These are phyloP conservation scores for Fusarium pseudocircinatum DNA, from an alignment of 2,329 filamentous ascomycete genomes.

Conservation along the genomic window DNA sequence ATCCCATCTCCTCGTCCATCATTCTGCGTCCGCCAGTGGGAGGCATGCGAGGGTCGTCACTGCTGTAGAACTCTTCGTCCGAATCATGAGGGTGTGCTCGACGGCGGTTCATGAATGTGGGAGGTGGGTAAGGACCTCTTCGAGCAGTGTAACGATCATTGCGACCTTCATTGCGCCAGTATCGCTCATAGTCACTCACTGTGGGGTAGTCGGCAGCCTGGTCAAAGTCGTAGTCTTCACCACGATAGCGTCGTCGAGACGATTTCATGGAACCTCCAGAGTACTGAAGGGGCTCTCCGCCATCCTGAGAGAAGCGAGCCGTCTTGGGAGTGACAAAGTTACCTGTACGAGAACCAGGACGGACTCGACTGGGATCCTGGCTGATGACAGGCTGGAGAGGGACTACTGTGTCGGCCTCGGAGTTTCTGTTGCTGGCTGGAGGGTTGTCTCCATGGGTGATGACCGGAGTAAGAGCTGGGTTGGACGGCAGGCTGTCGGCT, in stretches of 20 bases:
- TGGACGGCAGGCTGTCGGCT: constrained; percentile 5
- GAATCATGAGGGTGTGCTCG: constrained; percentile 36
- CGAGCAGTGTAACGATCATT: constrained; percentile 36
- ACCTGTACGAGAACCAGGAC: constrained; percentile 32
- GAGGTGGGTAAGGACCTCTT: constrained; percentile 38
- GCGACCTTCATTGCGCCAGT: constrained; percentile 38
- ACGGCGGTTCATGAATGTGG: constrained; percentile 38
- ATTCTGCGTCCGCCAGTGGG: constrained; percentile 25
- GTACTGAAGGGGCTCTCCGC: constrained; percentile 35
- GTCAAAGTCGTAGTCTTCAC: constrained; percentile 41
- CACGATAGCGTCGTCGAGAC: constrained; percentile 29
- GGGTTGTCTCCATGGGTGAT: constrained; percentile 17
- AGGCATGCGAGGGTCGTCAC: constrained; percentile 31
- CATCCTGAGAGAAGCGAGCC: constrained; percentile 35
- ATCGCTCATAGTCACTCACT: constrained; percentile 38
- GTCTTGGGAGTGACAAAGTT: constrained; percentile 24
- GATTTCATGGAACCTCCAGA: constrained; percentile 36
- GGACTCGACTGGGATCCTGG: constrained; percentile 29
- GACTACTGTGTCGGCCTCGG: constrained; percentile 34
- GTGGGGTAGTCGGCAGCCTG: constrained; percentile 31
- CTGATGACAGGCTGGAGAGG: constrained; percentile 34
- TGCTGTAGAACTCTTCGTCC: constrained; percentile 37
- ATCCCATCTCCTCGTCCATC: constrained; percentile 41
- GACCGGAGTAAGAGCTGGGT: constrained; percentile 13
- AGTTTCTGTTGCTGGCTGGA: constrained; percentile 4